Evolutionary conservation across 164 flowering plant species (phyloP).

Genomic region (Sedum album): DNA sequence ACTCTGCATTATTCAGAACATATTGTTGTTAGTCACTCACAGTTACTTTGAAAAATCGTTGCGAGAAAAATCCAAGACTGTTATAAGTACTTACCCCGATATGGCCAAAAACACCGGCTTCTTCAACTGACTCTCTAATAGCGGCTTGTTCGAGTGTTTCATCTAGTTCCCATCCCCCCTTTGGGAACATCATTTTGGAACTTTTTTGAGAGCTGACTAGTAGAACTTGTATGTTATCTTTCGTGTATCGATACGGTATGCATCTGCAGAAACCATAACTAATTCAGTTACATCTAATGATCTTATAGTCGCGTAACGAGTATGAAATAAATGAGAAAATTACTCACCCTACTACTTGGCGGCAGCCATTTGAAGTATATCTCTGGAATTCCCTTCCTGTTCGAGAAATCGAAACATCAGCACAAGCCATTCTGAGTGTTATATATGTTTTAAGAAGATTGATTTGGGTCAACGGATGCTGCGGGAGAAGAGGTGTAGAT

Average conservation of each 20-base stretch:
- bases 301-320: too few species aligned
- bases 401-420: slow-evolving; percentile 23
- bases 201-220: slow-evolving; percentile 46
- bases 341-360: slow-evolving; percentile 54
- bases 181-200: slow-evolving; percentile 46
- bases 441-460: background rate
- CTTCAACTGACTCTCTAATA: slow-evolving; percentile 43
- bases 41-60: too few species aligned
- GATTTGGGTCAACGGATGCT: too few species aligned
- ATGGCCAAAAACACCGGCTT: slow-evolving; percentile 51
- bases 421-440: slow-evolving; percentile 21
- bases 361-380: slow-evolving; percentile 31
- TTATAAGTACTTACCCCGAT: slow-evolving; percentile 46
- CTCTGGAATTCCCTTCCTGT: slow-evolving; percentile 48
- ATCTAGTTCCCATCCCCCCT: slow-evolving; percentile 69
- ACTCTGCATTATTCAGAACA: slow-evolving; percentile 24
- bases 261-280: slow-evolving; percentile 46
- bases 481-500: background rate
- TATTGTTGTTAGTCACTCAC: background rate
- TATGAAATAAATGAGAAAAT: too few species aligned
- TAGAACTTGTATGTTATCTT: slow-evolving; percentile 35
- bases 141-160: slow-evolving; percentile 50
- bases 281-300: too few species aligned
- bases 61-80: too few species aligned
- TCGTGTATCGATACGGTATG: slow-evolving; percentile 46